Base-by-base conservation (phyloP, 257 asterid species). In the Scutellaria minor region DNA sequence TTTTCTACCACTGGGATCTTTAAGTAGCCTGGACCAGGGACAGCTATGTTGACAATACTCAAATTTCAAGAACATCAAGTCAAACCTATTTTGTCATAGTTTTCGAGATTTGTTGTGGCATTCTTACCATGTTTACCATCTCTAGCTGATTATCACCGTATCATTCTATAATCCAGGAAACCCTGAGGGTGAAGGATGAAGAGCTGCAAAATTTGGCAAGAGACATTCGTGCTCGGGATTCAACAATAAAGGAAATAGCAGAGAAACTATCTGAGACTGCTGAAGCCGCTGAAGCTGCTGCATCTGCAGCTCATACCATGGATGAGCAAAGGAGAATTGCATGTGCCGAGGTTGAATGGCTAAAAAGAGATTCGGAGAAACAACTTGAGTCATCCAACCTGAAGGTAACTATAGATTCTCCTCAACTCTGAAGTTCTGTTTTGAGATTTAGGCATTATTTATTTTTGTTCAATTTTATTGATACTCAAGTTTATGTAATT, bases 211-310 rank as follows among this genome's bases (percentile, higher is more conserved):
- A 87, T 79, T 80, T 95, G 87, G 88, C 97, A 12, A 88, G 90
- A 78, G 98, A 92, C 50, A 22, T 95, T 52, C 99, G 99, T 52
- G 90, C 98, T 40, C 78, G 96, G 72, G 97, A 95, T 80, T 87
- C 97, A 57, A 87, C 91, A 64, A 88, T 95, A 80, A 92, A 82
- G 82, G 98, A 92, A 78, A 61, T 95, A 74, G 97, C 96, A 11
- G 96, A 90, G 52, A 92, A 92, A 72, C 89, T 95, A 46, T 83
- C 96, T 47, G 98, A 90, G 85, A 92, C 98, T 31, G 99, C 98
- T 44, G 99, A 84, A 78, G 98, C 99, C 18, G 97, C 99, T 72
- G 97, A 85, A 79, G 96, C 93, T 74, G 99, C 98, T 22, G 99
- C 99, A 63, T 87, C 94, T 81, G 99, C 99, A 68, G 99, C 98